These are phyloP conservation scores for Aspergillus sojae DNA, from an alignment of 2,329 filamentous ascomycete genomes.

Conservation along the genomic window DNA sequence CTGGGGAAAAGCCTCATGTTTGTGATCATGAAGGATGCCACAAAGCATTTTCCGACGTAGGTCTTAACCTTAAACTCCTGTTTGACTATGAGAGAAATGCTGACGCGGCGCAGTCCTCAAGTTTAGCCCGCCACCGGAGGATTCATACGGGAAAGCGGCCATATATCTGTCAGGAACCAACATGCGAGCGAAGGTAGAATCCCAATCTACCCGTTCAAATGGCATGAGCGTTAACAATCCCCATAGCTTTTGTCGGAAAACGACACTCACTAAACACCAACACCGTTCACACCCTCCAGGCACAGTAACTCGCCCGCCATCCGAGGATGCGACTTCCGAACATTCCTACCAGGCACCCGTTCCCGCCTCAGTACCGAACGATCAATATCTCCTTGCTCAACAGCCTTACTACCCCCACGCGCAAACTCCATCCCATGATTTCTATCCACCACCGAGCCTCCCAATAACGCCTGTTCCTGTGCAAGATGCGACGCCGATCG, in stretches of 20 bases:
- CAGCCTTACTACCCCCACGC: constrained; percentile 39
- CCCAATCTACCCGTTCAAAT: neutral
- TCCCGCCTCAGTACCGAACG: constrained; percentile 33
- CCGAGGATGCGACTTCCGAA: constrained; percentile 41
- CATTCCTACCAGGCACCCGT: constrained; percentile 38
- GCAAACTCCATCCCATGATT: constrained; percentile 39
- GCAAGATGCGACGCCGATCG: constrained; percentile 33
- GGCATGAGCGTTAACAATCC: neutral
- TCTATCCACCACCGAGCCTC: constrained; percentile 38
- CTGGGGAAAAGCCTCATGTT: constrained; percentile 49
- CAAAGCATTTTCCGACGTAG: constrained; percentile 50
- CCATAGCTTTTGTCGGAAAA: constrained; percentile 45
- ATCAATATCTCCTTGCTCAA: constrained; percentile 40
- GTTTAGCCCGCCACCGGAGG: constrained; percentile 43
- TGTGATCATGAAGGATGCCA: constrained; percentile 46
- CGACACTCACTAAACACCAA: constrained; percentile 45
- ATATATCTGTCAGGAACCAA: constrained; percentile 44
- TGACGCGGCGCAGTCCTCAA: constrained; percentile 37
- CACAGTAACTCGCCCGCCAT: constrained; percentile 36
- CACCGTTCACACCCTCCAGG: constrained; percentile 42
- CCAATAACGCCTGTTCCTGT: constrained; percentile 35
- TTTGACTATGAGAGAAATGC: neutral
- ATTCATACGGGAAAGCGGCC: constrained; percentile 46
- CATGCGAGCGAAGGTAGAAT: constrained; percentile 42
- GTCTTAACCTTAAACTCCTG: constrained; percentile 10